Evolutionary conservation across 257 asterid genomes (phyloP).

Genomic region (Haberlea rhodopensis): DNA sequence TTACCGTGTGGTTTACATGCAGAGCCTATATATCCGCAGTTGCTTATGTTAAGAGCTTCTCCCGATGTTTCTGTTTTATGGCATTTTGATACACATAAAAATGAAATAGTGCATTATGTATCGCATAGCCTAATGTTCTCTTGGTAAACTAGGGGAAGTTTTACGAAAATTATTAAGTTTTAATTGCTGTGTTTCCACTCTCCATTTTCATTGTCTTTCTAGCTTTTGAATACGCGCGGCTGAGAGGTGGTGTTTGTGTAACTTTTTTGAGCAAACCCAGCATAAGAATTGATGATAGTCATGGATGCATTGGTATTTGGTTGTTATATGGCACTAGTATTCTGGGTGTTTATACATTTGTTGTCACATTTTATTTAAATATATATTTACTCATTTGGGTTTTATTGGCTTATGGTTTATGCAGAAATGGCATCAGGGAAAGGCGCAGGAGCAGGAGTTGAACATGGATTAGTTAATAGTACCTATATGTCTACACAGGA

Average conservation of each 20-base stretch:
- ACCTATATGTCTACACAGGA: conserved; percentile 30
- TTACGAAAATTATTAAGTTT: no score
- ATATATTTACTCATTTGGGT: conserved; percentile 2
- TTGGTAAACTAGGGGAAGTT: background rate
- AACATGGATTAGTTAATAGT: conserved; percentile 28
- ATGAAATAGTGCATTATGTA: background rate
- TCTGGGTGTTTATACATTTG: background rate
- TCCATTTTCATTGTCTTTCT: background rate
- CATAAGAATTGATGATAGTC: background rate
- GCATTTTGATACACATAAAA: background rate
- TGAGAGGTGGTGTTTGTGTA: background rate
- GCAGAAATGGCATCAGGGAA: conserved; percentile 78
- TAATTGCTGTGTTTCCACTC: background rate
- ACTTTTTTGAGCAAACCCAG: background rate
- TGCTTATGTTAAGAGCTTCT: background rate
- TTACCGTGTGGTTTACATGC: background rate
- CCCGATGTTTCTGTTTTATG: background rate
- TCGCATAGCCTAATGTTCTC: background rate
- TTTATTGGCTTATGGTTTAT: conserved; percentile 6
- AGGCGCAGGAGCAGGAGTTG: conserved; percentile 95
- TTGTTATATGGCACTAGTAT: background rate
- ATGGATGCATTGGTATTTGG: background rate
- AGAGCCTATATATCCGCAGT: background rate
- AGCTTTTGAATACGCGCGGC: background rate
- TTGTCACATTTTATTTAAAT: background rate